phyloP scores from a whole-genome alignment of 2,329 filamentous ascomycete genomes.

The Dothidotthia symphoricarpi region DNA sequence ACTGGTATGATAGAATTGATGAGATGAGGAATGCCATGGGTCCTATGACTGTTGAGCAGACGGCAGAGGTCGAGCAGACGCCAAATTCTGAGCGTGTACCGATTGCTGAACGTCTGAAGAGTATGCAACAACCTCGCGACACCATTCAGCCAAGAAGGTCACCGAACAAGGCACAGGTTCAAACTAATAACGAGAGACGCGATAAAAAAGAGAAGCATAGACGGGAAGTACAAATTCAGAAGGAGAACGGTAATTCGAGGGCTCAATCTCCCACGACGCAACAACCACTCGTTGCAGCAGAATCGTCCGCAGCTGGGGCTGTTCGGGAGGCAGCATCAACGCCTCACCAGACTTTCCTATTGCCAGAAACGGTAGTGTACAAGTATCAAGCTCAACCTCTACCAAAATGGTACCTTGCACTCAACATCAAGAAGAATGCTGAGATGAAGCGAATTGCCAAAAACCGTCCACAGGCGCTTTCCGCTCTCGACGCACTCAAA shows the following conservation, averaged over 20 bases:
- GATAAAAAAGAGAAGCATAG: conserved; percentile 2
- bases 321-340: background rate
- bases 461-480: conserved; percentile 14
- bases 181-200: background rate
- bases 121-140: too few relatives aligned
- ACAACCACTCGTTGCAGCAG: background rate
- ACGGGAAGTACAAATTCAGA: background rate
- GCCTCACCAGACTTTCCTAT: too few relatives aligned
- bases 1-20: too few relatives aligned
- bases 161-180: background rate
- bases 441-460: conserved; percentile 8
- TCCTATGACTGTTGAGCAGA: too few relatives aligned
- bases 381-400: conserved; percentile 1
- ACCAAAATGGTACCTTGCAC: conserved; percentile 15
- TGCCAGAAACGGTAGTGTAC: background rate
- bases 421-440: conserved; percentile 4
- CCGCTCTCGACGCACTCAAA: conserved; percentile 25
- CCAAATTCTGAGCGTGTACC: too few relatives aligned
- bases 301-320: conserved; percentile 5
- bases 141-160: too few relatives aligned
- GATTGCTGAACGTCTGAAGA: too few relatives aligned
- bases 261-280: background rate
- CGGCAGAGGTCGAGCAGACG: too few relatives aligned
- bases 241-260: background rate
- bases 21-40: too few relatives aligned